phyloP scores from a whole-genome alignment of 2,329 filamentous ascomycete species.

The Aspergillus puulaauensis region DNA sequence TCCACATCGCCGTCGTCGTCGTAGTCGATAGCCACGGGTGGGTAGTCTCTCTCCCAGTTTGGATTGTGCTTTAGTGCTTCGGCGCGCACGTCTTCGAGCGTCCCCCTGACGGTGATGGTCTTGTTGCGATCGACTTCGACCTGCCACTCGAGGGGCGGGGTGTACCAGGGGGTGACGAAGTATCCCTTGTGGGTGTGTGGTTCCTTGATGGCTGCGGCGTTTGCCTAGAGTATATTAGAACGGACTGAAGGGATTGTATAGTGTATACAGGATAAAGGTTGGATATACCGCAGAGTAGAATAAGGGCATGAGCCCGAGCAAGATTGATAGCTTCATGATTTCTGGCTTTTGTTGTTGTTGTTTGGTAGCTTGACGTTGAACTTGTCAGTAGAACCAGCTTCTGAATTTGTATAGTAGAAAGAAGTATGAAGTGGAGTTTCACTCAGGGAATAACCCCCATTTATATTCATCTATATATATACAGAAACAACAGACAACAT shows the following conservation, averaged over 20 bases:
- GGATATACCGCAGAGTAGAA: not conserved
- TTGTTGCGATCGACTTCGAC: not conserved
- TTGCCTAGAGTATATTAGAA: not conserved
- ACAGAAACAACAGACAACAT: not conserved
- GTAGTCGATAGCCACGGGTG: not conserved
- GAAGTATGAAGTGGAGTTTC: not conserved
- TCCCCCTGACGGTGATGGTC: not conserved
- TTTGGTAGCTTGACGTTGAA: not conserved
- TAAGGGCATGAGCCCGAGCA: not conserved
- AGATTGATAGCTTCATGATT: not conserved
- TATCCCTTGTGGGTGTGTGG: too few relatives aligned
- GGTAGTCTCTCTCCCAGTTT: not conserved
- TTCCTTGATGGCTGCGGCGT: not conserved
- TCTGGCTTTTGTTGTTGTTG: not conserved
- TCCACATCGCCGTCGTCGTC: not conserved
- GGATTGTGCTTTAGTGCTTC: not conserved
- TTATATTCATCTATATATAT: not conserved
- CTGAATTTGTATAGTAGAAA: not conserved
- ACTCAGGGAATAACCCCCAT: not conserved
- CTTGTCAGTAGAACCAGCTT: not conserved
- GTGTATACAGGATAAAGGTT: not conserved
- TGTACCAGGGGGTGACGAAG: not conserved
- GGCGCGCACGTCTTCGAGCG: not conserved
- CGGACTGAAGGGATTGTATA: too few relatives aligned
- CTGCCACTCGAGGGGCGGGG: not conserved